These are phyloP conservation scores for Phytophthora pseudosyringae DNA, from an alignment of 352 stramenopile species.

Conservation along the genomic window DNA sequence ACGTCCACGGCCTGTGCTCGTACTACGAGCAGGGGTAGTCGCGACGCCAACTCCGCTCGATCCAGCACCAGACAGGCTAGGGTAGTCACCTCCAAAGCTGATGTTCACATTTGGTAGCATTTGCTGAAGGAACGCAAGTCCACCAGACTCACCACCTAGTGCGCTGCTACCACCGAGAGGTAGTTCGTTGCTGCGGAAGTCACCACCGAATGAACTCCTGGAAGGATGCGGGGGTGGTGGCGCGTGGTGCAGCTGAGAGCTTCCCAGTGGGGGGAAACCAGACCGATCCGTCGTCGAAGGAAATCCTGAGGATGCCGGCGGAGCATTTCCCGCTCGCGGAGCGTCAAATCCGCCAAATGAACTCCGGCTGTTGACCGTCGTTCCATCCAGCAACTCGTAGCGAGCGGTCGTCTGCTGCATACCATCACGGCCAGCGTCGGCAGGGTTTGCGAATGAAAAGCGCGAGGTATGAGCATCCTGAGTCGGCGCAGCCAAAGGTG, in stretches of 20 bases:
- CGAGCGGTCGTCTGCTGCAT: constrained; percentile 18
- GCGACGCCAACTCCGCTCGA: constrained; percentile 16
- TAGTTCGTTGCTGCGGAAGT: constrained; percentile 35
- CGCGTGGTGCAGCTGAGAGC: constrained; percentile 34
- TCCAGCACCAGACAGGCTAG: constrained; percentile 20
- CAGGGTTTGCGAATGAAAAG: constrained; percentile 83
- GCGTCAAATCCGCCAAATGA: constrained; percentile 39
- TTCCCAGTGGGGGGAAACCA: constrained; percentile 49
- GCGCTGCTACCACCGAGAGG: constrained; percentile 19
- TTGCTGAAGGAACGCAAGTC: constrained; percentile 84
- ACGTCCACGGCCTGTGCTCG: constrained; percentile 18
- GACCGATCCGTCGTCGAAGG: constrained; percentile 38
- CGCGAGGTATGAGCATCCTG: constrained; percentile 67
- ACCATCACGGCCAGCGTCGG: constrained; percentile 22
- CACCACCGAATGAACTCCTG: constrained; percentile 39
- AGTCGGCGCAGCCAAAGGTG: constrained; percentile 30
- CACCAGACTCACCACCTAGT: constrained; percentile 29
- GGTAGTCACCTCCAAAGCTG: constrained; percentile 81
- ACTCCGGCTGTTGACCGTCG: constrained; percentile 33
- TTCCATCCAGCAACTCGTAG: constrained; percentile 43
- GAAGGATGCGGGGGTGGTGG: constrained; percentile 34
- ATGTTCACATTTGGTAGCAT: constrained; percentile 92
- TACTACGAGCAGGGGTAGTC: constrained; percentile 15
- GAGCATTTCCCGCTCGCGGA: constrained; percentile 12
- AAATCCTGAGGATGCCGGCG: constrained; percentile 37